Conservation (phyloP, 306 rosid species). For the Cicer cuneatum region DNA sequence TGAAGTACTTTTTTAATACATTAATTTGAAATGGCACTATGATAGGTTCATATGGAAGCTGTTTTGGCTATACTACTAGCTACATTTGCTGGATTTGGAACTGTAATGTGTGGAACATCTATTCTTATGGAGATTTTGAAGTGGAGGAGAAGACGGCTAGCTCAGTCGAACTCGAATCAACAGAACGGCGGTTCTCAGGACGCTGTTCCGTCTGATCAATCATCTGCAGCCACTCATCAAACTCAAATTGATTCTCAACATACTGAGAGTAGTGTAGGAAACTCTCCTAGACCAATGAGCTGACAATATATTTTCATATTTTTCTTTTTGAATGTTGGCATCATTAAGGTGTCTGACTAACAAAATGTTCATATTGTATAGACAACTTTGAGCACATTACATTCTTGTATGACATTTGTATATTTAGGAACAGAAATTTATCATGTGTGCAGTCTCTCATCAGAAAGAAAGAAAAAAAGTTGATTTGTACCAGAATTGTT, state of each 20-base stretch:
- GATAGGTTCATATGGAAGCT: slow-evolving; percentile 64
- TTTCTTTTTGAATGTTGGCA: neutral
- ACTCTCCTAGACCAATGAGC: slow-evolving; percentile 40
- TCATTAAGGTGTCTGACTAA: slow-evolving; percentile 29
- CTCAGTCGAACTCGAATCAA: slow-evolving; percentile 52
- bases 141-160: slow-evolving; percentile 52
- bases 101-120: slow-evolving; percentile 65
- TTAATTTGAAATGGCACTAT: slow-evolving; percentile 39
- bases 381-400: slow-evolving; percentile 35
- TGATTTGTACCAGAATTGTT: slow-evolving; percentile 1
- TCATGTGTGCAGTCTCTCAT: neutral
- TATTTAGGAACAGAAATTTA: slow-evolving; percentile 1
- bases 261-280: slow-evolving; percentile 43
- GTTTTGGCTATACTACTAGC: slow-evolving; percentile 76
- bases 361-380: slow-evolving; percentile 35
- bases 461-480: neutral
- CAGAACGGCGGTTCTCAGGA: slow-evolving; percentile 40
- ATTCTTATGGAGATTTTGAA: slow-evolving; percentile 51
- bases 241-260: slow-evolving; percentile 45
- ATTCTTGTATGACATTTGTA: slow-evolving; percentile 35
- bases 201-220: slow-evolving; percentile 38
- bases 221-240: slow-evolving; percentile 44
- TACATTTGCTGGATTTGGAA: slow-evolving; percentile 77
- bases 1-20: neutral
- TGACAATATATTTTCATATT: slow-evolving; percentile 29